A percentile compares a stretch with the other conserved stretches of the same genome.
Evolutionary conservation across 805 yeast species (phyloP).

Genomic region (Candida oleophila): DNA sequence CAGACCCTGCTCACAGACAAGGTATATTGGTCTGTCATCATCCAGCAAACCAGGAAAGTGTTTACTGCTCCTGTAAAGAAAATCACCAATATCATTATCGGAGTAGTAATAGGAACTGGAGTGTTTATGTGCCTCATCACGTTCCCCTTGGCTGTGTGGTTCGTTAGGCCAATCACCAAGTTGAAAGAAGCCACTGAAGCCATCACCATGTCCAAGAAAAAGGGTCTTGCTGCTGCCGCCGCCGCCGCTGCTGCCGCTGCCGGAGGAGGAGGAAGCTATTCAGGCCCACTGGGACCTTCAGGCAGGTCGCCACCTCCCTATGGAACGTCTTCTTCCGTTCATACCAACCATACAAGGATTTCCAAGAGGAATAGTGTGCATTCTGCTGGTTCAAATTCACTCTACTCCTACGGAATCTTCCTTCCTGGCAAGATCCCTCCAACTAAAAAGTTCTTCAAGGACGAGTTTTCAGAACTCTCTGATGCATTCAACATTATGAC

Average conservation of each 20-base stretch:
- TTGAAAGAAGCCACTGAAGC: conserved; percentile 82
- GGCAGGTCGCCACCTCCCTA: conserved; percentile 8
- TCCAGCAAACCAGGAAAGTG: conserved; percentile 58
- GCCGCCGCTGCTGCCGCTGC: neutral
- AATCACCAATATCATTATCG: conserved; percentile 67
- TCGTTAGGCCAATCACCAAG: conserved; percentile 77
- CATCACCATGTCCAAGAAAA: conserved; percentile 46
- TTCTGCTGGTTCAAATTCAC: conserved; percentile 25
- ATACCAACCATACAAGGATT: neutral
- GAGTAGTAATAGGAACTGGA: conserved; percentile 77
- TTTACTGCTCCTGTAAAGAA: conserved; percentile 64
- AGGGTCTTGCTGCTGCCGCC: conserved; percentile 3
- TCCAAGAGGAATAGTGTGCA: conserved; percentile 21
- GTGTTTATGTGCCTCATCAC: conserved; percentile 73
- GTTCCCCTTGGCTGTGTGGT: conserved; percentile 79
- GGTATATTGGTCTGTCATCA: conserved; percentile 66
- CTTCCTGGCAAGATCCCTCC: conserved; percentile 36
- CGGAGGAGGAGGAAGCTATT: conserved; percentile 7
- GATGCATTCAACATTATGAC: conserved; percentile 92
- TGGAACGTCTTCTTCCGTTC: neutral
- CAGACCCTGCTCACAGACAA: conserved; percentile 29
- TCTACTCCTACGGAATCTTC: conserved; percentile 35
- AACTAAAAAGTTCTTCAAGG: conserved; percentile 55
- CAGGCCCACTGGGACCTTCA: conserved; percentile 13
- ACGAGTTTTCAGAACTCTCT: conserved; percentile 84